These are phyloP conservation scores for Cephalotrichum gorgonifer DNA, from an alignment of 2,329 filamentous ascomycete genomes.

Conservation along the genomic window DNA sequence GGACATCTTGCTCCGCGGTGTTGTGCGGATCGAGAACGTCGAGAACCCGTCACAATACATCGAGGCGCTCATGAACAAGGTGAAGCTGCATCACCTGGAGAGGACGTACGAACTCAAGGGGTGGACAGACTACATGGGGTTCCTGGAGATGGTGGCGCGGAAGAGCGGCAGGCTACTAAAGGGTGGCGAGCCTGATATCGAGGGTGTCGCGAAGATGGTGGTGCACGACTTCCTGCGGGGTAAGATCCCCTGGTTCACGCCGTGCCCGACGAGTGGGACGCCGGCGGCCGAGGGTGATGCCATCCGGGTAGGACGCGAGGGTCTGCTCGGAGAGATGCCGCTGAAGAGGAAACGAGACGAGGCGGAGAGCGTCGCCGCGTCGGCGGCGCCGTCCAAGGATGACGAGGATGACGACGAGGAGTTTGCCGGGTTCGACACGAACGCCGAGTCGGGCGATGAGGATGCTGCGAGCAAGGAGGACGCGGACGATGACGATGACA, in stretches of 20 bases:
- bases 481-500: conserved; percentile 17
- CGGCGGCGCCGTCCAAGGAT: conserved; percentile 17
- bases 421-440: conserved; percentile 39
- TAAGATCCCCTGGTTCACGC: conserved; percentile 93
- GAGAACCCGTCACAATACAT: conserved; percentile 97
- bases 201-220: conserved; percentile 93
- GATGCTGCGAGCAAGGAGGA: conserved; percentile 16
- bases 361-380: conserved; percentile 24
- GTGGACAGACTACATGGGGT: conserved; percentile 67
- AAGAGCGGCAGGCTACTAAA: conserved; percentile 81
- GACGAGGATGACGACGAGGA: conserved; percentile 24
- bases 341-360: conserved; percentile 64
- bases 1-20: conserved; percentile 81
- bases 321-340: conserved; percentile 76
- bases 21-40: conserved; percentile 91
- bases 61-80: conserved; percentile 65
- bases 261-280: conserved; percentile 53
- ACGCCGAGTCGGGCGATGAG: conserved; percentile 23
- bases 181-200: conserved; percentile 89
- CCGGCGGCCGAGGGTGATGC: conserved; percentile 36
- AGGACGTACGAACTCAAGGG: conserved; percentile 83
- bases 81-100: conserved; percentile 81
- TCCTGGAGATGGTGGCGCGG: conserved; percentile 76
- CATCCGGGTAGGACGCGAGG: conserved; percentile 64
- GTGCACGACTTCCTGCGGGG: conserved; percentile 92